Base-by-base conservation (phyloP, 2,329 filamentous ascomycete genomes). In the Sporothrix humicola region DNA sequence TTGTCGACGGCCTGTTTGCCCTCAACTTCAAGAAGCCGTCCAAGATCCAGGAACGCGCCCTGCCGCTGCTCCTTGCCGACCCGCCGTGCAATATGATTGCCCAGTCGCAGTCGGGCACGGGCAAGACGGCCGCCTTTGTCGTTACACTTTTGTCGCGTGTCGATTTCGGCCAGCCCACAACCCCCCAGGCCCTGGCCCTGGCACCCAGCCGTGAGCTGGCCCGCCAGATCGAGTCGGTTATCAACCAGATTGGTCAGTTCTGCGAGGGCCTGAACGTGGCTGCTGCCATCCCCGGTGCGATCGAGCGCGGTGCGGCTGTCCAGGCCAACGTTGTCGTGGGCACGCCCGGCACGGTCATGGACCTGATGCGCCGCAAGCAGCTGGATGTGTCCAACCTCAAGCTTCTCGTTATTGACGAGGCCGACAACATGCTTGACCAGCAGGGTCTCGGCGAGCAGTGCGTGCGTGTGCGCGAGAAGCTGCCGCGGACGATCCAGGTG, bases 91-190 rank as follows among this genome's bases (percentile, higher is more conserved):
- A 98, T 83, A 92, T 99, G 88, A 95, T 99, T 80, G 96, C 95
- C 3, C 96, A 99, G 83, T 99, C 96, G n/a, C 96, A 99, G 82
- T 99, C 96, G 1, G 96, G 96, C 78, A 99, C 96, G 23, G 96
- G 96, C 80, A 99, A 99, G 86, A 99, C 96, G 0, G 96, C 95
- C 23, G 96, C 96, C 26, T 99, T 99, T 82, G 93, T 96, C 63
- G 91, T 97, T 75, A 97, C 97, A 75, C 92, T 97, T 75, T 88
- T 99, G 56, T 93, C 93, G 74, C 93, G 96, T 76, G 84, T 98
- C 80, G 94, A 99, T 79, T 88, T 95, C 74, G 85, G 80, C 70
- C 87, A 88, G 76, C 87, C 90, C 23, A 84, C 89, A 42, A 86
- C 88, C 76, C 95, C 95, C 1, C 96, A 99, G 84, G 94, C 94